Percentiles rank a stretch among this genome's conserved stretches.
Conservation (phyloP, 2,329 filamentous ascomycete genomes). For the Penicillium palitans region DNA sequence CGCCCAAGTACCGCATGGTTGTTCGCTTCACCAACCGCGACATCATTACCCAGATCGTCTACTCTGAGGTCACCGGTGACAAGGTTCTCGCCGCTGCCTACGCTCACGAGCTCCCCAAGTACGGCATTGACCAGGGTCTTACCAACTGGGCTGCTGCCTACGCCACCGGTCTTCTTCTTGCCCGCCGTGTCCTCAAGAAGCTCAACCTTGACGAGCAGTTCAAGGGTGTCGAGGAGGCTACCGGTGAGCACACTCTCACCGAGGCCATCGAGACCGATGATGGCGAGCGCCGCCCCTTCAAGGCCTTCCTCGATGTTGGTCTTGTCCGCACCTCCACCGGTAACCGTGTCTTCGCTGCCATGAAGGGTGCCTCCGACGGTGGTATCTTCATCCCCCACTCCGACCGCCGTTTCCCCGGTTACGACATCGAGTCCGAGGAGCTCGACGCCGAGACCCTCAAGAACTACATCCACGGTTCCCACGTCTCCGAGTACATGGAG, state of each 20-base stretch:
- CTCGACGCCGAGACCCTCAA: constrained; percentile 94
- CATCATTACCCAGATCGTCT: constrained; percentile 97
- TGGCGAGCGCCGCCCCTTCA: constrained; percentile 92
- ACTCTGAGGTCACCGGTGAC: constrained; percentile 94
- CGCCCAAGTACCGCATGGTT: constrained; percentile 99
- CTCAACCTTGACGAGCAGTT: constrained; percentile 93
- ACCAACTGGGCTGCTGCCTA: constrained; percentile 99
- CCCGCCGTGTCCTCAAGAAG: constrained; percentile 96
- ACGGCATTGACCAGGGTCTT: constrained; percentile 96
- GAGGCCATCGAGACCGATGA: constrained; percentile 90
- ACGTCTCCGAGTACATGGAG: constrained; percentile 99
- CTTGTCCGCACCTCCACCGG: constrained; percentile 95
- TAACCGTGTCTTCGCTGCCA: constrained; percentile 97
- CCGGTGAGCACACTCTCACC: constrained; percentile 94
- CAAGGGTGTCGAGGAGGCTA: constrained; percentile 91
- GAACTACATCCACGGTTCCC: constrained; percentile 98
- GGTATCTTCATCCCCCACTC: constrained; percentile 97
- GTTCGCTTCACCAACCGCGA: constrained; percentile 99
- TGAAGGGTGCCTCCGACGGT: constrained; percentile 99
- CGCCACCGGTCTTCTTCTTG: constrained; percentile 92
- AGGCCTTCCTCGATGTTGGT: constrained; percentile 97
- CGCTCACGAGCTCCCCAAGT: constrained; percentile 95
- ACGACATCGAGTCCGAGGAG: constrained; percentile 96
- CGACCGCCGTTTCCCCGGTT: constrained; percentile 99
- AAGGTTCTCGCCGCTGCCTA: constrained; percentile 94